Evolutionary conservation across 2,329 filamentous ascomycete species (phyloP), one percentile per base, ranked within the genome.

Genomic region (Polychaeton citri): DNA sequence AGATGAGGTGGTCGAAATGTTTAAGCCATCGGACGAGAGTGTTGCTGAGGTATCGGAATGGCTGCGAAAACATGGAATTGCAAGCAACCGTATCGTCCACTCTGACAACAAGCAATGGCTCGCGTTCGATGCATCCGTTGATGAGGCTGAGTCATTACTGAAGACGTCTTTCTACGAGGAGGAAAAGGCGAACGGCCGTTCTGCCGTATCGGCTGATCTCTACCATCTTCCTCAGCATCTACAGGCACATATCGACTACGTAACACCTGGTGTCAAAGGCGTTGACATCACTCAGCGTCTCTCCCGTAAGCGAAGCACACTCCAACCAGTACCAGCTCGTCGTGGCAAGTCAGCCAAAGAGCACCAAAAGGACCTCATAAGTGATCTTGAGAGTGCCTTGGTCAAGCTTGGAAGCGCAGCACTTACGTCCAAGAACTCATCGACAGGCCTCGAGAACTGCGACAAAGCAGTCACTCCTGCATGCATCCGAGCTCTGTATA

Each of bases 71-170:
- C 26, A 41, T 31, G 40, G 42, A 26, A 44, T 48, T 30, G 35
- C 37, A 30, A 31, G 38, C 12, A 31, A 41, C 7, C 39, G 45
- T 10, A 46, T 57, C 35, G 46, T 45, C 6, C 52, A 55, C 31
- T 48, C 50, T 2, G 46, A 53, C 20, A 57, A 57, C 42, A 55
- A 55, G 36, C 49, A 41, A 13, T 55, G 52, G 53, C 38, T 55
- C 4, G 49, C 49, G 6, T 54, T 55, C 35, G 51, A 54, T 39
- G 52, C 52, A 7, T 43, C 47, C 8, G 43, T 43, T 12, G 36
- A 45, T 10, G 45, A 54, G 34, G 42, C 46, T 12, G 52, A 55
- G 40, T 32, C 37, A 3, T 36, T 55, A 5, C 37, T 54, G 15
- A 39, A 45, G 15, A 43, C 52, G 10, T 39, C 49, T 13, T 33